Evolutionary conservation across 257 asterid species (phyloP), one percentile per base, ranked within the genome.

Genomic region (Capsicum chinense): DNA sequence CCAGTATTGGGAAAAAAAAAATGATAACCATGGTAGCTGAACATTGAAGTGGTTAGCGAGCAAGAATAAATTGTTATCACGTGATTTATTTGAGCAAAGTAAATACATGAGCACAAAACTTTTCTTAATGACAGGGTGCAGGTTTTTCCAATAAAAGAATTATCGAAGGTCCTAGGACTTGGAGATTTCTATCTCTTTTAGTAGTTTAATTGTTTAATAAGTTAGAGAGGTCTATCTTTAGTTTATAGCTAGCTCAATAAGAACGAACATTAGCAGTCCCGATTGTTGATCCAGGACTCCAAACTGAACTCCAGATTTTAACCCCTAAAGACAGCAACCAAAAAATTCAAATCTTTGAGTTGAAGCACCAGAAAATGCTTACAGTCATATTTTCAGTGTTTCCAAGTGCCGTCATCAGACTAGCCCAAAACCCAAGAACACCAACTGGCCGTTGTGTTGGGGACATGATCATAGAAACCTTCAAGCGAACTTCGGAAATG

Each of bases 351-450:
- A 79, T 63, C 56, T 80, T 42, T n/a, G 70, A 84, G 63, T 44
- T 79, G 19, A 80, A 58, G 79, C 64, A 83, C 83, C 79, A 88
- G 62, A 21, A 19, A 70, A 83, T 84, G 90, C 97, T 95, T 89
- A 95, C 99, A 79, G 98, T 94, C 99, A 97, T 97, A 87, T 95
- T 95, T 92, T 97, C 99, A 56, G 97, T 94, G 89, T 97, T 97
- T 86, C 99, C 99, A 69, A 97, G 97, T 35, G 99, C 99, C 79
- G 99, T 97, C 99, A 97, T 97, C 90, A 97, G 92, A 90, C 98
- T 95, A 80, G 99, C 94, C 99, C 99, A 97, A 88, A 97, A 97
- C 71, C 99, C 99, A 87, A 97, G 99, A 90, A 97, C 99, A 85
- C 99, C 99, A 12, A 94, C 98, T 80, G 99, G 99, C 64, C 99